A percentile compares a stretch with the other conserved stretches of the same genome.
Conservation (phyloP, 192 early-diverging fungal genomes). For the Fimicolochytrium jonesii region DNA sequence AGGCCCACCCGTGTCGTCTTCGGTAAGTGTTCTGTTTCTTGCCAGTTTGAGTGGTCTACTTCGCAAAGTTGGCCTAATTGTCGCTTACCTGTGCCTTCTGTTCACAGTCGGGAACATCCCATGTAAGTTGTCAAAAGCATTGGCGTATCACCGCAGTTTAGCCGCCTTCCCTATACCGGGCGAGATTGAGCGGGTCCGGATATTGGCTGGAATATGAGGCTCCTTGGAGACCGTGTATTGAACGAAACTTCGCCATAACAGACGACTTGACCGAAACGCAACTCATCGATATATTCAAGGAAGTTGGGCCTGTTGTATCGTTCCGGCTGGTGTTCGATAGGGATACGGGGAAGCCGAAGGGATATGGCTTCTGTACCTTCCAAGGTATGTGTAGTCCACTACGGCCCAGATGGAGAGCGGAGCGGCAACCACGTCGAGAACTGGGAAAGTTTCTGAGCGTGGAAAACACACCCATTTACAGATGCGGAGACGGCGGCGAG, state of each 20-base stretch:
- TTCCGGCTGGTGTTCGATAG: constrained; percentile 87
- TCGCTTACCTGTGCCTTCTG: no score
- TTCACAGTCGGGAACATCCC: constrained; percentile 46
- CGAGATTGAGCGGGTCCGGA: no score
- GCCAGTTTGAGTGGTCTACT: no score
- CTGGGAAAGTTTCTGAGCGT: neutral
- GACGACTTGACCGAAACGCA: constrained; percentile 91
- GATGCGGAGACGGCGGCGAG: constrained; percentile 90
- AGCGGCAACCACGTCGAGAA: no score
- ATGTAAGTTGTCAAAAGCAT: constrained; percentile 10
- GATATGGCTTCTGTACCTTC: constrained; percentile 94
- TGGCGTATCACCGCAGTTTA: neutral
- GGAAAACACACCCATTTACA: neutral
- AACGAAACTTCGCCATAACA: neutral
- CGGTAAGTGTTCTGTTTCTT: no score
- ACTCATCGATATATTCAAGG: constrained; percentile 84
- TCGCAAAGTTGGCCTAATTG: no score
- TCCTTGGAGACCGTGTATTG: no score
- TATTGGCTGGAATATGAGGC: no score
- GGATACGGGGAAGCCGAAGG: constrained; percentile 80
- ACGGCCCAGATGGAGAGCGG: no score
- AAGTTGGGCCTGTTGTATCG: constrained; percentile 71
- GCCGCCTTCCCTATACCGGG: no score
- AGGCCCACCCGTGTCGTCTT: no score
- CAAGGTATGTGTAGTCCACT: constrained; percentile 58